Percentiles rank a stretch among this genome's conserved stretches.
phyloP scores from a whole-genome alignment of 202 grass and related monocot genomes.

The Hordeum pubiflorum region DNA sequence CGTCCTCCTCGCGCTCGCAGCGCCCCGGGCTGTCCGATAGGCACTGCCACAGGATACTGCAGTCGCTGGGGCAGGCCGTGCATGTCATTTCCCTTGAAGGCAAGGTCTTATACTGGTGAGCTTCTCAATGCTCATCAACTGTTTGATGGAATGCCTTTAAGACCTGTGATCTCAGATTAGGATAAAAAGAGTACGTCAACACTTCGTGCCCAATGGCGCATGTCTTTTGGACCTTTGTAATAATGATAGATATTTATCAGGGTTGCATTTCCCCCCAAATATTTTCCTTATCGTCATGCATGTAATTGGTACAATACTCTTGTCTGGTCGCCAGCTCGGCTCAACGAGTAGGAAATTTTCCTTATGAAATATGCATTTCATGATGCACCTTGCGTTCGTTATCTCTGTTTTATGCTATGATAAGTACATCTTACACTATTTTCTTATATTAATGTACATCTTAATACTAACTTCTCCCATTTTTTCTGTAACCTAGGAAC shows the following conservation, averaged over 20 bases:
- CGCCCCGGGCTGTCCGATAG: conserved; percentile 47
- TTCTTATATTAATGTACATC: not conserved
- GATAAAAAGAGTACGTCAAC: not conserved
- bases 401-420: not conserved
- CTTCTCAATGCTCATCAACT: not conserved
- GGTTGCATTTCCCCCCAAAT: not conserved
- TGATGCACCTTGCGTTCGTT: not conserved
- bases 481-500: conserved; percentile 55
- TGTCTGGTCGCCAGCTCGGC: not conserved
- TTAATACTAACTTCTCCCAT: not conserved
- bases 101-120: conserved; percentile 78
- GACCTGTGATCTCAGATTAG: not conserved
- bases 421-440: not conserved
- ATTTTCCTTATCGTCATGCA: not conserved
- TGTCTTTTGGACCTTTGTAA: not conserved
- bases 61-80: conserved; percentile 80
- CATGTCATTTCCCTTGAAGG: conserved; percentile 58
- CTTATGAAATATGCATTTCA: not conserved
- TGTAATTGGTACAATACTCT: not conserved
- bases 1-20: conserved; percentile 26
- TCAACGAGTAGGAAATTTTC: not conserved
- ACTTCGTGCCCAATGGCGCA: not conserved
- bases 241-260: conserved; percentile 2
- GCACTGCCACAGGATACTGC: conserved; percentile 64
- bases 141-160: conserved; percentile 21